Percentiles rank a stretch among this genome's conserved stretches.
Conservation (phyloP, 1,284 basidiomycete species). For the Ustilago lituana region DNA sequence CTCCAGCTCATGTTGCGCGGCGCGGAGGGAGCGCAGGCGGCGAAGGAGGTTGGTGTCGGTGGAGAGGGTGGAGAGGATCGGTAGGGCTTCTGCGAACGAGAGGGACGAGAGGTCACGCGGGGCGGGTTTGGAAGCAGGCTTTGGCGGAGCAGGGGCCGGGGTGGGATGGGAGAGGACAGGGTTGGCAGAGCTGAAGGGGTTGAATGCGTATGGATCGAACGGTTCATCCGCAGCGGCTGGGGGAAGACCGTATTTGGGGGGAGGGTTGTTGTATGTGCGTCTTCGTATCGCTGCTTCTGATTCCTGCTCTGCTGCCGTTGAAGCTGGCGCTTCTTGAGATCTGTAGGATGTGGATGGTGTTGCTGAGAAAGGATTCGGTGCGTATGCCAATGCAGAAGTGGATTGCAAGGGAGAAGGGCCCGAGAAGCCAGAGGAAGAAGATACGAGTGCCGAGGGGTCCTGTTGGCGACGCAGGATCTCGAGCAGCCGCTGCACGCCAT, state of each 20-base stretch:
- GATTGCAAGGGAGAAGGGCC: neutral
- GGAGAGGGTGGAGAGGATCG: conserved; percentile 30
- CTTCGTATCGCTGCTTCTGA: conserved; percentile 23
- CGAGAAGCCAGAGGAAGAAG: neutral
- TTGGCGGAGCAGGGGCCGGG: conserved; percentile 2
- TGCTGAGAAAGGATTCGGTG: conserved; percentile 1
- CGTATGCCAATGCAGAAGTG: neutral
- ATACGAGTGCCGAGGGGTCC: conserved; percentile 21
- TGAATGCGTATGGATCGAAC: conserved; percentile 38
- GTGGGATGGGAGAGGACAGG: conserved; percentile 13
- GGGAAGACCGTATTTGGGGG: conserved; percentile 12
- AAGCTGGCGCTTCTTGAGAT: neutral
- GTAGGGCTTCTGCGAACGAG: conserved; percentile 27
- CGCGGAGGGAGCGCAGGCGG: conserved; percentile 10
- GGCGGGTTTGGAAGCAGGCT: conserved; percentile 3
- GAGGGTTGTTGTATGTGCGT: conserved; percentile 16
- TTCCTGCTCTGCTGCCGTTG: neutral
- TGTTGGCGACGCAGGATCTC: conserved; percentile 38
- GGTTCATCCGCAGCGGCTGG: conserved; percentile 1
- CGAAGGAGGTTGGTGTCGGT: conserved; percentile 16
- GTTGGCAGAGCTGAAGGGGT: conserved; percentile 16
- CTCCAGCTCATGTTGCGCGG: conserved; percentile 27
- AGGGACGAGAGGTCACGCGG: conserved; percentile 22
- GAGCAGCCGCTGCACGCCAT: conserved; percentile 42
- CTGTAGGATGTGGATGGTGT: neutral